These are phyloP conservation scores for Cyberlindnera petersonii DNA, from an alignment of 805 yeast species.

Conservation along the genomic window DNA sequence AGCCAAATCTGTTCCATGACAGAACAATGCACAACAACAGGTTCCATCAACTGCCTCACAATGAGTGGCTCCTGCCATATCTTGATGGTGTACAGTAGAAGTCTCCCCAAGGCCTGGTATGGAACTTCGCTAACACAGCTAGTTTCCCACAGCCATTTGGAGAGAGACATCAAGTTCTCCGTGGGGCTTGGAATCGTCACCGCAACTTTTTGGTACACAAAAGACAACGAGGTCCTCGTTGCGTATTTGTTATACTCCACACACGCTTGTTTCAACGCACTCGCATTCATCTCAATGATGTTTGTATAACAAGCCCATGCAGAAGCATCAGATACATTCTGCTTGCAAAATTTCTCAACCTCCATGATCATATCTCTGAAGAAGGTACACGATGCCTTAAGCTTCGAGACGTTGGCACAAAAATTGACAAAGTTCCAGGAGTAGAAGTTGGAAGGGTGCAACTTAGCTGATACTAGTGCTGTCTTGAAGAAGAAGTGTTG, in stretches of 20 bases:
- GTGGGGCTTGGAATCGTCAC: slow-evolving; percentile 10
- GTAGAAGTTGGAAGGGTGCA: slow-evolving; percentile 37
- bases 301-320: slow-evolving; percentile 32
- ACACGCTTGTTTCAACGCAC: slow-evolving; percentile 8
- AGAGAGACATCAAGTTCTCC: slow-evolving; percentile 11
- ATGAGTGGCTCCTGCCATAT: slow-evolving; percentile 16
- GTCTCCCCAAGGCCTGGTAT: slow-evolving; percentile 18
- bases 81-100: slow-evolving; percentile 14
- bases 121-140: slow-evolving; percentile 21
- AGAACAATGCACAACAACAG: slow-evolving; percentile 20
- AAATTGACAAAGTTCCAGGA: slow-evolving; percentile 38
- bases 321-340: slow-evolving; percentile 30
- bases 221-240: not conserved
- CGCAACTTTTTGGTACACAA: slow-evolving; percentile 1
- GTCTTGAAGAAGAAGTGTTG: slow-evolving; percentile 16
- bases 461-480: slow-evolving; percentile 27
- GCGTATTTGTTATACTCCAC: slow-evolving; percentile 16
- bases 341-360: slow-evolving; percentile 26
- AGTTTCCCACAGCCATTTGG: slow-evolving; percentile 23
- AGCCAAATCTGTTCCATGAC: slow-evolving; percentile 18
- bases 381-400: not conserved
- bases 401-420: slow-evolving; percentile 25
- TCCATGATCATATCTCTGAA: not conserved
- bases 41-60: slow-evolving; percentile 18
- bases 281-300: slow-evolving; percentile 8